Evolutionary conservation across 352 stramenopile genomes (phyloP).

Genomic region (Phytophthora idaei): DNA sequence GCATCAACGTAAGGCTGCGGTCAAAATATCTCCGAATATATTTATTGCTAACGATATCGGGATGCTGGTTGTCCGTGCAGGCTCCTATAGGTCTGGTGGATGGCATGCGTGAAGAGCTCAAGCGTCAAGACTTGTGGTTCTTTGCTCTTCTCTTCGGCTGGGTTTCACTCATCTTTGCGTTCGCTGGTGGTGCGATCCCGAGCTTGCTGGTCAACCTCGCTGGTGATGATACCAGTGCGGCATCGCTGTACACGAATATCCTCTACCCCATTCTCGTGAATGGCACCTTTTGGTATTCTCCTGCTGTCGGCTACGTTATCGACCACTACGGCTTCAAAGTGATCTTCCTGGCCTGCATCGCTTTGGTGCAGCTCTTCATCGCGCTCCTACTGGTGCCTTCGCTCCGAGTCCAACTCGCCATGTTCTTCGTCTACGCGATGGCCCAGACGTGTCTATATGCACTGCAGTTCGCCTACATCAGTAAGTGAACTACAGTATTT

Average conservation of each 20-base stretch:
- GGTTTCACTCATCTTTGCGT: conserved; percentile 84
- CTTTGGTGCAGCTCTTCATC: conserved; percentile 71
- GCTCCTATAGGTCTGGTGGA: conserved; percentile 62
- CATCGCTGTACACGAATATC: conserved; percentile 65
- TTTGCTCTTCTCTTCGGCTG: conserved; percentile 83
- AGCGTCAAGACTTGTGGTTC: conserved; percentile 68
- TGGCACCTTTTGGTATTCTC: conserved; percentile 81
- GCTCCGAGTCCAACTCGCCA: conserved; percentile 61
- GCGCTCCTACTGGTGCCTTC: conserved; percentile 66
- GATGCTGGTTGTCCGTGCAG: conserved; percentile 25
- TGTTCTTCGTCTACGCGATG: conserved; percentile 79
- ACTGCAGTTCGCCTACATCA: conserved; percentile 88
- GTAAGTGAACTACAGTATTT: conserved; percentile 38
- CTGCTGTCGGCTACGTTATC: conserved; percentile 73
- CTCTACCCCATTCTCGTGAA: conserved; percentile 82
- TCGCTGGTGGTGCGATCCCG: conserved; percentile 74
- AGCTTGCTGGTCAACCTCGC: conserved; percentile 61
- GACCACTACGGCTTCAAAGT: conserved; percentile 82
- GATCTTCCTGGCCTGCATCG: conserved; percentile 69
- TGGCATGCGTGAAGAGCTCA: conserved; percentile 62
- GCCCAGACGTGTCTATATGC: conserved; percentile 78
- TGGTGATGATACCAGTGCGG: conserved; percentile 30
- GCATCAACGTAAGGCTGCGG: conserved; percentile 47
- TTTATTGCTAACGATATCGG: neutral
- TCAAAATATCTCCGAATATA: neutral